Base-by-base conservation (phyloP, 306 rosid genomes). In the Rubus idaeus region DNA sequence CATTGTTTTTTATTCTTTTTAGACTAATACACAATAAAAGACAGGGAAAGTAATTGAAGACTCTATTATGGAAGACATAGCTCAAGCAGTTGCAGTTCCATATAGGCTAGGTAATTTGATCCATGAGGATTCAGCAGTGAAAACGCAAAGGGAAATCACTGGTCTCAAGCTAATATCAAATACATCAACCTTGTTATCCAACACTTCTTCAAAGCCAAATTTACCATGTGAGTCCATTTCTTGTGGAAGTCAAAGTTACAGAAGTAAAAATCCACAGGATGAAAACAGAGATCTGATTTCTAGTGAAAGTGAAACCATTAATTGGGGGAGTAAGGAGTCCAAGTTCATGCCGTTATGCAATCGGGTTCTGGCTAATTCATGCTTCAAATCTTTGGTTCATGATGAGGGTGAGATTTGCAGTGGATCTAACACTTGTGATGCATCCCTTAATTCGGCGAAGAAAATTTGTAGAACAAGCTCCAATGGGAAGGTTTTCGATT, bases 121-220 rank as follows among this genome's bases (percentile, higher is more conserved):
- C 68, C 87, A 82, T 79, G 88, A 88, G 35, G 97, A 90, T 23
- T 71, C 94, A 66, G 76, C 86, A 21, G 92, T 87, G 71, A 79
- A 80, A 6, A 85, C 89, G 78, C 93, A 83, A 37, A 77, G 81
- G 83, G 93, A 89, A 76, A 87, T 88, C 77, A 79, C 86, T 51
- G 97, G 89, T 65, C 78, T 92, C 70, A 90, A 87, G 76, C 84
- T 87, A 66, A 80, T 88, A 84, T 86, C 90, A n/a, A 92, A 87
- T 75, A 77, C 90, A 4, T 84, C 96, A 20, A 61, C 91, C 70
- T 81, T 87, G 80, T 81, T 87, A 51, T 76, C 86, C n/a, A 84
- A 76, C 61, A 84, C 87, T 78, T 56, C 73, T 21, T 65, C 71
- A 40, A 85, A 85, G 45, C 74, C 75, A 68, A 75, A 67, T 57